Conservation (phyloP, 495 filamentous ascomycete species). For the Neurospora africana region DNA sequence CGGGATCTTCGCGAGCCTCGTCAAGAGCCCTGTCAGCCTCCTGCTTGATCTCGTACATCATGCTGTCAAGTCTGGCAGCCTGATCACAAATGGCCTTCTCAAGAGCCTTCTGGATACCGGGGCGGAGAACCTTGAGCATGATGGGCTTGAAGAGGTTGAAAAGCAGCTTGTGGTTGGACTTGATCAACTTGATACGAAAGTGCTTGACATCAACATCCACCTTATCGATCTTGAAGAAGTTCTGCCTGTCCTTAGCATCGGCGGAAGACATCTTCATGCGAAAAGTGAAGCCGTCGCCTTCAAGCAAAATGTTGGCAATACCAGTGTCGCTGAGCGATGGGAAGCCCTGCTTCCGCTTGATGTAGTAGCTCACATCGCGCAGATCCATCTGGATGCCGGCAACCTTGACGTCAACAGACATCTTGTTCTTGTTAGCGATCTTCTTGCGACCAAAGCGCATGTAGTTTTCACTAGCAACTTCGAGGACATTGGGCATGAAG, state of each 20-base stretch:
- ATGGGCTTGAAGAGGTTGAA: slow-evolving; percentile 84
- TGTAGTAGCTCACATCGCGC: slow-evolving; percentile 84
- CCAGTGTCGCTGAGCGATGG: slow-evolving; percentile 81
- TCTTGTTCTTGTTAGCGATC: slow-evolving; percentile 58
- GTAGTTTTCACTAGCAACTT: slow-evolving; percentile 88
- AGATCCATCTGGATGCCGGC: slow-evolving; percentile 86
- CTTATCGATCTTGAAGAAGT: slow-evolving; percentile 92
- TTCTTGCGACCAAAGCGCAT: slow-evolving; percentile 90
- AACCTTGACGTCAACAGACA: slow-evolving; percentile 72
- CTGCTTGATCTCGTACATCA: slow-evolving; percentile 63
- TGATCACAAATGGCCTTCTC: slow-evolving; percentile 80
- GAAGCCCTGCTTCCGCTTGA: slow-evolving; percentile 94
- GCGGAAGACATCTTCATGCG: slow-evolving; percentile 80
- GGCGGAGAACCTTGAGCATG: slow-evolving; percentile 72
- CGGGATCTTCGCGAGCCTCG: slow-evolving; percentile 58
- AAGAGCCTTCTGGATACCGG: slow-evolving; percentile 72
- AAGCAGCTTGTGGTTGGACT: slow-evolving; percentile 88
- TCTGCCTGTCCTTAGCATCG: slow-evolving; percentile 60
- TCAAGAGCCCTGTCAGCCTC: slow-evolving; percentile 67
- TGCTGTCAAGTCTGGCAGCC: slow-evolving; percentile 57
- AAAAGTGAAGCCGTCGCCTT: slow-evolving; percentile 81
- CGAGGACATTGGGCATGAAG: slow-evolving; percentile 88
- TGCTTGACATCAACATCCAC: slow-evolving; percentile 75
- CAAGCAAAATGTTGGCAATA: slow-evolving; percentile 82
- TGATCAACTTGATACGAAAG: slow-evolving; percentile 79